These are phyloP conservation scores for Chaetomium olivaceum DNA, from an alignment of 2,329 filamentous ascomycete genomes.

Conservation along the genomic window DNA sequence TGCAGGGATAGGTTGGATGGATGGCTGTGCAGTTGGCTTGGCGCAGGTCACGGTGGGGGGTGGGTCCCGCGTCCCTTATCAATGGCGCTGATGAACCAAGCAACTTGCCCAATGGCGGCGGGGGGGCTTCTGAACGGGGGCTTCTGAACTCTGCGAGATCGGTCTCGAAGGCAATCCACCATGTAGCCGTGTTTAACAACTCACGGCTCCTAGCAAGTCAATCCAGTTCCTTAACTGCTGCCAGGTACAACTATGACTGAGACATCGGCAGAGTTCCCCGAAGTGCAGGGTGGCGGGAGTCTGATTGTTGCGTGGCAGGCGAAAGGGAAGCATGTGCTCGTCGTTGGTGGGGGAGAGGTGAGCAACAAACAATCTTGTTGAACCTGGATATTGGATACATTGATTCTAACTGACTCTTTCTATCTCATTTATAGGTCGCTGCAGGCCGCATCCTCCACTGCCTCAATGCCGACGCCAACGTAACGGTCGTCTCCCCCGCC, in stretches of 20 bases:
- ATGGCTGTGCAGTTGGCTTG: constrained; percentile 15
- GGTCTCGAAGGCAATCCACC: not conserved
- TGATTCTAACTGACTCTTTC: not conserved
- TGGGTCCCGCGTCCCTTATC: constrained; percentile 9
- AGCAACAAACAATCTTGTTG: constrained; percentile 32
- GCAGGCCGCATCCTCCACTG: constrained; percentile 91
- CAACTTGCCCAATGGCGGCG: constrained; percentile 10
- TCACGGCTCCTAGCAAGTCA: not conserved
- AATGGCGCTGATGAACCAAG: not conserved
- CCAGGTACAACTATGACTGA: constrained; percentile 34
- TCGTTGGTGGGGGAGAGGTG: constrained; percentile 94
- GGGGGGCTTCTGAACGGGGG: not conserved
- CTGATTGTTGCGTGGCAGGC: constrained; percentile 96
- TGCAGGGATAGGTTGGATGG: constrained; percentile 3
- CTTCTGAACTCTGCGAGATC: constrained; percentile 1
- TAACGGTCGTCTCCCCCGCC: constrained; percentile 80
- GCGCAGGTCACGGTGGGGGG: constrained; percentile 4
- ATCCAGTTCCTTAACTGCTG: not conserved
- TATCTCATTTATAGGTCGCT: constrained; percentile 67
- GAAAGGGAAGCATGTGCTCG: constrained; percentile 82
- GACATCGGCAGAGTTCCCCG: constrained; percentile 59
- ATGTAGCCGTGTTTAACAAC: not conserved
- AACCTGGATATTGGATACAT: not conserved
- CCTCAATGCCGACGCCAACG: constrained; percentile 89
- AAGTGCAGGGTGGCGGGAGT: constrained; percentile 86